These are phyloP conservation scores for Emmonsia crescens DNA, from an alignment of 2,329 filamentous ascomycete genomes.

Conservation along the genomic window DNA sequence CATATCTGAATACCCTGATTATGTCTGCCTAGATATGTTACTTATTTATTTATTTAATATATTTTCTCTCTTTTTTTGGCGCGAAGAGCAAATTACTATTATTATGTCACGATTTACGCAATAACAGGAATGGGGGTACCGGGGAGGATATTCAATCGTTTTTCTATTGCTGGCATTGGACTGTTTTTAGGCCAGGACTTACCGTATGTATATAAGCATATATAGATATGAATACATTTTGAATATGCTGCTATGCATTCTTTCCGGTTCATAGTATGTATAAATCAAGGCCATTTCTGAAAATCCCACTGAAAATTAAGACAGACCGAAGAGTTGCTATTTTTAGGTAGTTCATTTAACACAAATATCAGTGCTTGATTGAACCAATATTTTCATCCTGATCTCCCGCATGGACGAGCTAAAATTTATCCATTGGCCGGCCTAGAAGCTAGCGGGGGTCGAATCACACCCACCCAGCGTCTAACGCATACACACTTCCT, in stretches of 20 bases:
- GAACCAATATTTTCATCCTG: too few species aligned
- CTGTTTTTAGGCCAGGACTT: neutral
- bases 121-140: neutral
- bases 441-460: too few species aligned
- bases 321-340: too few species aligned
- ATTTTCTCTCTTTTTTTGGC: neutral
- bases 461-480: too few species aligned
- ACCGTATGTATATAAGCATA: neutral
- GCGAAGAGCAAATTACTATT: neutral
- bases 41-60: neutral
- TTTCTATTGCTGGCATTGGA: neutral
- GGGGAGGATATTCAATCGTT: neutral
- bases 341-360: too few species aligned
- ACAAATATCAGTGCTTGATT: too few species aligned
- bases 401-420: too few species aligned
- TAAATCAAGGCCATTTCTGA: neutral
- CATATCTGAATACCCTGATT: neutral
- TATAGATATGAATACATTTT: neutral
- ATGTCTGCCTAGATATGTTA: neutral
- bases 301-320: too few species aligned
- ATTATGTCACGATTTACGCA: neutral
- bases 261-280: neutral
- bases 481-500: too few species aligned
- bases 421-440: too few species aligned
- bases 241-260: too few species aligned